A percentile compares a stretch with the other conserved stretches of the same genome.
These are phyloP conservation scores for Dianthus caryophyllus DNA, from an alignment of 148 eudicot genomes.

Conservation along the genomic window DNA sequence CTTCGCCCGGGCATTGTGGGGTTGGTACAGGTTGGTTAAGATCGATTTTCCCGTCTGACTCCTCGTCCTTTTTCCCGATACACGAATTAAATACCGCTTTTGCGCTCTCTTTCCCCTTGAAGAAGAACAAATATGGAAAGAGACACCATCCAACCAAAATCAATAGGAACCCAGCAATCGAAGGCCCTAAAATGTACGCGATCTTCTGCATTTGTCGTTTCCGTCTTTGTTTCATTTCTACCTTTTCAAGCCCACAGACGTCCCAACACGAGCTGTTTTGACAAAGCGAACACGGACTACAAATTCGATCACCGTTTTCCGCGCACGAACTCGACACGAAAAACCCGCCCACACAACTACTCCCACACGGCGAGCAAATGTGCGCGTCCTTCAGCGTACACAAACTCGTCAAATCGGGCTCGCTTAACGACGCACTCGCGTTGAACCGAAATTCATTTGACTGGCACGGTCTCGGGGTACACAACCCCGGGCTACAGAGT, in stretches of 20 bases:
- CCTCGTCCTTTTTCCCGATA: slow-evolving; percentile 45
- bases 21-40: slow-evolving; percentile 31
- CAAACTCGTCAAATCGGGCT: slow-evolving; percentile 63
- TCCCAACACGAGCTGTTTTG: slow-evolving; percentile 80
- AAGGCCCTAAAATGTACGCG: slow-evolving; percentile 55
- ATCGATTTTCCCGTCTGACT: slow-evolving; percentile 37
- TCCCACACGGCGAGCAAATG: slow-evolving; percentile 80
- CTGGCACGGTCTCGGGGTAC: slow-evolving; percentile 48
- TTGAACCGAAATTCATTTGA: slow-evolving; percentile 61
- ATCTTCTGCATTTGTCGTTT: slow-evolving; percentile 46
- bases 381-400: slow-evolving; percentile 60
- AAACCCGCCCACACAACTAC: slow-evolving; percentile 62
- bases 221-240: slow-evolving; percentile 36
- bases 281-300: slow-evolving; percentile 87
- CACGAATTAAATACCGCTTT: slow-evolving; percentile 58
- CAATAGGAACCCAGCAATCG: slow-evolving; percentile 53
- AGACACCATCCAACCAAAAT: slow-evolving; percentile 63
- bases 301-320: slow-evolving; percentile 60
- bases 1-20: slow-evolving; percentile 60
- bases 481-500: slow-evolving; percentile 85
- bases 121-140: slow-evolving; percentile 43
- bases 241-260: slow-evolving; percentile 53
- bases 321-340: slow-evolving; percentile 68
- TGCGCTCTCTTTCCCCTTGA: slow-evolving; percentile 41
- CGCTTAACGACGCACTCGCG: slow-evolving; percentile 63